A percentile compares a stretch with the other conserved stretches of the same genome.
Conservation (phyloP, 768 basidiomycete genomes). For the Mycena vulgaris region DNA sequence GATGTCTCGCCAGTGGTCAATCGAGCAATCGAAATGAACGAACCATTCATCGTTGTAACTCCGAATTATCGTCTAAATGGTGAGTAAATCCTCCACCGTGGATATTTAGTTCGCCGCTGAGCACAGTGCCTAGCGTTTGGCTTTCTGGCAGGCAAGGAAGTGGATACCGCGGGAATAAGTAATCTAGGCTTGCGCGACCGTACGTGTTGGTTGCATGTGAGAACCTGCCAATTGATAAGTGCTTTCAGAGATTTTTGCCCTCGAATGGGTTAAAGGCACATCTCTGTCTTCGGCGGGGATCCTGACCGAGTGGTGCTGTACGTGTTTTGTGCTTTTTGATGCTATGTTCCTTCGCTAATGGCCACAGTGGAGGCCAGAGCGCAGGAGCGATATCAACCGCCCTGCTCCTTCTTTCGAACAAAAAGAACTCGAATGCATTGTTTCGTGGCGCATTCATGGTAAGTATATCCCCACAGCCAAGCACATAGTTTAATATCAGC, state of each 20-base stretch:
- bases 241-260: conserved; percentile 56
- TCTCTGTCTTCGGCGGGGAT: conserved; percentile 71
- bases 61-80: conserved; percentile 22
- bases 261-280: conserved; percentile 73
- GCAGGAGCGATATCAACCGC: conserved; percentile 22
- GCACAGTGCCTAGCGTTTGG: conserved; percentile 11
- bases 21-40: neutral
- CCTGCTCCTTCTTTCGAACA: conserved; percentile 10
- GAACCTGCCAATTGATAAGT: neutral
- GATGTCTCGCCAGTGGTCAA: conserved; percentile 6
- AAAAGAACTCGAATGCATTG: conserved; percentile 1
- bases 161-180: conserved; percentile 2
- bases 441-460: conserved; percentile 28
- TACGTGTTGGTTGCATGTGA: conserved; percentile 12
- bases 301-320: conserved; percentile 62
- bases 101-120: neutral
- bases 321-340: too few relatives aligned
- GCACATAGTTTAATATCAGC: neutral
- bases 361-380: conserved; percentile 22
- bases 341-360: too few relatives aligned
- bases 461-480: neutral
- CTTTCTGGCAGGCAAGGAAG: conserved; percentile 24
- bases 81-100: neutral
- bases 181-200: conserved; percentile 28
- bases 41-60: conserved; percentile 25